Base-by-base conservation (phyloP, 2,329 filamentous ascomycete genomes). In the Fusarium luffae region DNA sequence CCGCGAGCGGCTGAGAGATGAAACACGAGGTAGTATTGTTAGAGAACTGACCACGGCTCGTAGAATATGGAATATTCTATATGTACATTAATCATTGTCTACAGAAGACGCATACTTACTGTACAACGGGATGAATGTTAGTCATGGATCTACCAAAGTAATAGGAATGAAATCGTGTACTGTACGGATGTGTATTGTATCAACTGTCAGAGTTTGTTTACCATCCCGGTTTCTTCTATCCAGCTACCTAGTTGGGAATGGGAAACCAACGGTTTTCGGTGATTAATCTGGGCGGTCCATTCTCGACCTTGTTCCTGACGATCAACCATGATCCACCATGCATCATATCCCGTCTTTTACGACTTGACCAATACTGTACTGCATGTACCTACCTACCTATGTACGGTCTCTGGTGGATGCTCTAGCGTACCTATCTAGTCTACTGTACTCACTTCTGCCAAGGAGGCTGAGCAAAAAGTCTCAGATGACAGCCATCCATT, bases 261-360 rank as follows among this genome's bases (percentile, higher is more conserved):
- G 63, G 67, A 14, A 68, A 60, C 19, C 21, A 30, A 48, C 27
- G 59, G 18, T 44, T 42, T 42, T 56, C 50, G 52, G 67, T 54
- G 62, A 56, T 44, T 52, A 55, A 66, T 54, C 54, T 70, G 58
- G 67, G 62, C 68, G 67, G 67, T 47, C 49, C 37, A 54, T 27
- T 50, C 25, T 16, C 27, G 52, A 42, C 13, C 49, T 25, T 51
- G 32, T 51, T 42, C 42, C 25, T 32, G 41, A 51, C 43, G 67
- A 67, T 69, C 56, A 52, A 57, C 25, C n/a, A 19, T 41, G 47
- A 43, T 59, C 55, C 40, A 46, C 44, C 28, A 43, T 44, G 48
- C 37, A 46, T 46, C 27, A 19, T 13, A 44, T 59, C 28, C 27
- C 10, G 18, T 55, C 30, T 48, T 50, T 48, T 51, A 41, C 56